Percentiles rank a stretch among this genome's conserved stretches.
Evolutionary conservation across 805 yeast species (phyloP).

Genomic region (Candida tammaniensis): DNA sequence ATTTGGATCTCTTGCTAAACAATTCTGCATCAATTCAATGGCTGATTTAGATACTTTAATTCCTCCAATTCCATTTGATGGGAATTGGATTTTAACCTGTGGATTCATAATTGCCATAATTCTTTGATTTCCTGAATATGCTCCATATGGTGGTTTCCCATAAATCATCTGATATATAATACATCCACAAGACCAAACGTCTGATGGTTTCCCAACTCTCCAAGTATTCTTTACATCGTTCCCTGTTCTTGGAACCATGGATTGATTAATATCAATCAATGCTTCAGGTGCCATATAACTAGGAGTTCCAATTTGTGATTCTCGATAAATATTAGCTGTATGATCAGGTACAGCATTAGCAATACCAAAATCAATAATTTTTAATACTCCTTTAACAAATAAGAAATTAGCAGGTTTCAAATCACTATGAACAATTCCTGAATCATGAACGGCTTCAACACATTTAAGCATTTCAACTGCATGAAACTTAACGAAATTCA

Average conservation of each 20-base stretch:
- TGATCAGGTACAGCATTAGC: constrained; percentile 94
- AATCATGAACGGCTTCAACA: constrained; percentile 81
- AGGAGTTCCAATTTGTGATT: constrained; percentile 91
- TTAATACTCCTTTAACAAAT: constrained; percentile 78
- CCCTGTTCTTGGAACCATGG: constrained; percentile 20
- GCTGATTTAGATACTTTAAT: constrained; percentile 65
- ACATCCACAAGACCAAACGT: constrained; percentile 98
- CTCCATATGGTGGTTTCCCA: constrained; percentile 88
- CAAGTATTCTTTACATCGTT: constrained; percentile 31
- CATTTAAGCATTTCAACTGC: constrained; percentile 77
- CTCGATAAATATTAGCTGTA: constrained; percentile 85
- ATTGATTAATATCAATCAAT: constrained; percentile 54
- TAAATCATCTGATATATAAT: constrained; percentile 93
- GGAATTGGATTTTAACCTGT: constrained; percentile 64
- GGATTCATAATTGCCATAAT: constrained; percentile 85
- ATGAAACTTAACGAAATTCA: constrained; percentile 77
- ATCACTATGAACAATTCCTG: constrained; percentile 84
- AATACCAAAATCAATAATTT: constrained; percentile 92
- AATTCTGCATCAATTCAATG: constrained; percentile 66
- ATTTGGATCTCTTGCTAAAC: constrained; percentile 68
- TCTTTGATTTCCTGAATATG: constrained; percentile 71
- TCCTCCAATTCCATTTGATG: constrained; percentile 59
- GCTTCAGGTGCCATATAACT: constrained; percentile 99
- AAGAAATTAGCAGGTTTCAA: constrained; percentile 70
- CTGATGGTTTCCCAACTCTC: constrained; percentile 94